Base-by-base conservation (phyloP, 2,329 filamentous ascomycete species). In the Aspergillus sp. region DNA sequence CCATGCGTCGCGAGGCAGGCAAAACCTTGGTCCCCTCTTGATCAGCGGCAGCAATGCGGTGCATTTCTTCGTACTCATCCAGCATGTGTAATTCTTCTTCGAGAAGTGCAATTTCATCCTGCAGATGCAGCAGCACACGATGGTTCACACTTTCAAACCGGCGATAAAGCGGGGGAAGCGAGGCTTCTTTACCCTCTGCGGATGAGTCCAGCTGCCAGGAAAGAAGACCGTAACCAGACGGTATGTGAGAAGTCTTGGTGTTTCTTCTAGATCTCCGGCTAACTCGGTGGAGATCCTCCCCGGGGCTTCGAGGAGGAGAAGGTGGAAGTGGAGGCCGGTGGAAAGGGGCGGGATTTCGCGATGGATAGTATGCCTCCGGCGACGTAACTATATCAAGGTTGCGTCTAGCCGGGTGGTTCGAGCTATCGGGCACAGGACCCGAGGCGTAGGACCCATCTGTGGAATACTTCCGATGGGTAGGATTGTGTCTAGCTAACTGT, bases 91-190 rank as follows among this genome's bases (percentile, higher is more conserved):
- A 82, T 58, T 93, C 87, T 68, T 92, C 88, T 74, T 96, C 92
- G 42, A 96, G 80, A 67, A 94, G 89, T 31, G 83, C 82, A 18
- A 96, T 85, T 72, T 96, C 91, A 70, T 96, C 92, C 74, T 96
- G 93, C 16, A 96, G 81, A 63, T 95, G 88, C 0, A 96, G 80
- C 2, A 97, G 78, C 2, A 96, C 78, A 2, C 93, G 87, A 71
- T 96, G 92, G 67, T 95, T 93, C 18, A 96, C 78, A 11, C 86
- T 83, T 71, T 91, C 88, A 69, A 97, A 97, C 58, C 88, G 88
- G 49, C 93, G 86, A 73, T 96, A 96, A 59, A 96, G 84, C 1
- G 91, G 91, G 3, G 74, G 70, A 12, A 75, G 68, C 32, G 58
- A 62, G 29, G 65, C 74, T 65, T 63, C 65, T 11, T 69, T 67